phyloP scores from a whole-genome alignment of 352 stramenopile genomes.

The Achlya hypogyna region DNA sequence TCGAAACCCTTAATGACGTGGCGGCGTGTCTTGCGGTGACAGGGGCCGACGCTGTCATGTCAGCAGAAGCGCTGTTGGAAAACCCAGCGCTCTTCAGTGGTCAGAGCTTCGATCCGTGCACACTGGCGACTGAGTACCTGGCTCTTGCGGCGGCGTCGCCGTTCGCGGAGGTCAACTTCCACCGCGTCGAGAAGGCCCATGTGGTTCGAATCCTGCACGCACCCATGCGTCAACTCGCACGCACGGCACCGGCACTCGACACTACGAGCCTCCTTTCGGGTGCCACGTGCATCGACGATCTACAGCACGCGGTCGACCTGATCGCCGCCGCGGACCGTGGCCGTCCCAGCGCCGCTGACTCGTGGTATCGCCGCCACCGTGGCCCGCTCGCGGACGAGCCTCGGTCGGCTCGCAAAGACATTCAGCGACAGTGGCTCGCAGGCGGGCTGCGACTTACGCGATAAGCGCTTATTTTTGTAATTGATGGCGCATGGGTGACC shows the following conservation, averaged over 20 bases:
- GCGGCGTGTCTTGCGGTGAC: conserved; percentile 74
- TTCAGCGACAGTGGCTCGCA: conserved; percentile 12
- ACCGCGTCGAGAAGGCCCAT: conserved; percentile 17
- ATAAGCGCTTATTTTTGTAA: too few species aligned
- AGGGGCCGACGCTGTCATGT: conserved; percentile 93
- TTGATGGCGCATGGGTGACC: too few species aligned
- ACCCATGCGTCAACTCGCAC: conserved; percentile 2
- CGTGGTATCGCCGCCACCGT: conserved; percentile 15
- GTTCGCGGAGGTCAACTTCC: conserved; percentile 41
- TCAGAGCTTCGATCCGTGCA: conserved; percentile 34
- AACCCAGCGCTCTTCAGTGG: conserved; percentile 89
- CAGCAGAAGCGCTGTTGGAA: conserved; percentile 91
- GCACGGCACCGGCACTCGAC: background rate
- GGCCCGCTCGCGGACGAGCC: background rate
- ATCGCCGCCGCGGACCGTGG: background rate
- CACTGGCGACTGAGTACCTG: conserved; percentile 89
- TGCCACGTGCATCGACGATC: background rate
- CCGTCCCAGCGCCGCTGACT: background rate
- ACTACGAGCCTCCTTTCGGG: background rate
- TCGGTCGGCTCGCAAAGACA: conserved; percentile 9
- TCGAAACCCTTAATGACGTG: conserved; percentile 85
- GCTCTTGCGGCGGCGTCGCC: conserved; percentile 75
- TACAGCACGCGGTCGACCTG: background rate
- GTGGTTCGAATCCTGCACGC: conserved; percentile 10
- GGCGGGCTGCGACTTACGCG: conserved; percentile 15